Evolutionary conservation across 192 early-diverging fungal genomes (phyloP).

Genomic region (Entophlyctis helioformis): DNA sequence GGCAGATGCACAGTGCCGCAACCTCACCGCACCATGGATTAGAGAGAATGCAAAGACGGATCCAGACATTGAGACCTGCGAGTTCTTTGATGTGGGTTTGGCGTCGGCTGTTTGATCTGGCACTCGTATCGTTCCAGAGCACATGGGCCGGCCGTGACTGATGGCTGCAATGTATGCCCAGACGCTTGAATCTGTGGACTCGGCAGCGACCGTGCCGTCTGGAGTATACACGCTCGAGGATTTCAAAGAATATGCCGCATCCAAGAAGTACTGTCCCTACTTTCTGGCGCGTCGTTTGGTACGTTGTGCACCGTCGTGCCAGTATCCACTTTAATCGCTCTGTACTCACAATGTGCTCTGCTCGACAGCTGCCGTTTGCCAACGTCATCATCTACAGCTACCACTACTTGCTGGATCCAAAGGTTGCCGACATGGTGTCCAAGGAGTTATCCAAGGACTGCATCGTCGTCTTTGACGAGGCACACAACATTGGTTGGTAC

Average conservation of each 20-base stretch:
- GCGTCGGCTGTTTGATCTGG: too few relatives aligned
- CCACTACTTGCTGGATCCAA: slow-evolving; percentile 99
- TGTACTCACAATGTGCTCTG: not conserved
- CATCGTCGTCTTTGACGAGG: slow-evolving; percentile 99
- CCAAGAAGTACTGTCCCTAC: slow-evolving; percentile 82
- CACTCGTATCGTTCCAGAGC: too few relatives aligned
- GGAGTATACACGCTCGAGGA: slow-evolving; percentile 98
- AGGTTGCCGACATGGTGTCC: slow-evolving; percentile 95
- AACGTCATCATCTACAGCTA: slow-evolving; percentile 98
- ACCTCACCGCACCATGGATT: slow-evolving; percentile 90
- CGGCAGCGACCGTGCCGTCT: slow-evolving; percentile 52
- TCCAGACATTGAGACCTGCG: slow-evolving; percentile 50
- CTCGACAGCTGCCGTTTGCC: slow-evolving; percentile 61
- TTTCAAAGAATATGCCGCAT: slow-evolving; percentile 64
- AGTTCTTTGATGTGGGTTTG: slow-evolving; percentile 64
- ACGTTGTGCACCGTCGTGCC: slow-evolving; percentile 1
- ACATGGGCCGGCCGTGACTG: too few relatives aligned
- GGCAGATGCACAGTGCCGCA: slow-evolving; percentile 84
- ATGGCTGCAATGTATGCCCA: too few relatives aligned
- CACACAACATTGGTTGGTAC: slow-evolving; percentile 87
- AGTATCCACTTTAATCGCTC: too few relatives aligned
- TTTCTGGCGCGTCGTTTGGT: slow-evolving; percentile 79
- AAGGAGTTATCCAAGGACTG: slow-evolving; percentile 87
- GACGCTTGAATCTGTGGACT: slow-evolving; percentile 54
- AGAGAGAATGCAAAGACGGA: slow-evolving; percentile 49